phyloP scores from a whole-genome alignment of 345 rosid genomes.

The Eucalyptus regnans region DNA sequence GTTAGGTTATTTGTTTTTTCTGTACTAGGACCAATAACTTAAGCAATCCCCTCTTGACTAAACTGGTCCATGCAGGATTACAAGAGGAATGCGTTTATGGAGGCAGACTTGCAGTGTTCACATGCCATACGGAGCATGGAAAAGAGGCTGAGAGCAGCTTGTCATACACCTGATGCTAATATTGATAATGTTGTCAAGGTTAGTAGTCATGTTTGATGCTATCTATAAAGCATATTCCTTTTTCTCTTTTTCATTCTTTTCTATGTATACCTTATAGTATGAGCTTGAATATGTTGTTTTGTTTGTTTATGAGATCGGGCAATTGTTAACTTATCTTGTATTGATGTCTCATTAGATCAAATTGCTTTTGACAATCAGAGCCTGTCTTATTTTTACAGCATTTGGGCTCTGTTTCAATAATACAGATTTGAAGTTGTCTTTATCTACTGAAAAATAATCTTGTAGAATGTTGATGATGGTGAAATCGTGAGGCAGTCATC shows the following conservation, averaged over 20 bases:
- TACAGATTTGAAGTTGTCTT: neutral
- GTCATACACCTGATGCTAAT: conserved; percentile 80
- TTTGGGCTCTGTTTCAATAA: neutral
- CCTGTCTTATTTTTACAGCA: neutral
- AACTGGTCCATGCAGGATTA: conserved; percentile 44
- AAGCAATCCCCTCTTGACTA: neutral
- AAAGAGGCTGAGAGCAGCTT: conserved; percentile 85
- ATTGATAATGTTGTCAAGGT: conserved; percentile 84
- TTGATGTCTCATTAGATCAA: neutral
- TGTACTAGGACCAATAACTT: neutral
- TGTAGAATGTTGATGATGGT: neutral
- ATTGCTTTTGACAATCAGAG: neutral
- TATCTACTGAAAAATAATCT: neutral
- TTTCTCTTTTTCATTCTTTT: neutral
- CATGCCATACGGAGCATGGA: conserved; percentile 77
- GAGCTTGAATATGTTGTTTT: neutral
- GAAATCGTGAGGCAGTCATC: neutral
- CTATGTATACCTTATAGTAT: neutral
- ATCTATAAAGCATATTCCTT: neutral
- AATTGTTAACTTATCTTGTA: neutral
- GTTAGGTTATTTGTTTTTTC: neutral
- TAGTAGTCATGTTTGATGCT: neutral
- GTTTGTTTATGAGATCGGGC: neutral
- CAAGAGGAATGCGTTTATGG: conserved; percentile 73
- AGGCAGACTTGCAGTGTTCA: conserved; percentile 81